These are phyloP conservation scores for Globisporangium irregulare DNA, from an alignment of 352 stramenopile genomes.

Conservation along the genomic window DNA sequence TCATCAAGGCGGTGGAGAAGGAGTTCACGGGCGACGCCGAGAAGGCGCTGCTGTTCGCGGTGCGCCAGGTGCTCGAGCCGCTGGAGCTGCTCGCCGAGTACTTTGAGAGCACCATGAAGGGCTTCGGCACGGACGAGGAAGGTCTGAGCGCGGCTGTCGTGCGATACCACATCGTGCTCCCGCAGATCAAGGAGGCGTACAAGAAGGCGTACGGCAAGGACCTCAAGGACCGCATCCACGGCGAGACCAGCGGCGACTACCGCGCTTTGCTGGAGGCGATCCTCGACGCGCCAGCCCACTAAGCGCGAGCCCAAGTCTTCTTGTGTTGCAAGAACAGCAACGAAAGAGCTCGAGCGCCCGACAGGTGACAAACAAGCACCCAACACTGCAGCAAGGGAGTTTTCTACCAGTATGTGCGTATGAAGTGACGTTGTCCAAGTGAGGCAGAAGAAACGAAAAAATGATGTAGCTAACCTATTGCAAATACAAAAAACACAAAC, in stretches of 20 bases:
- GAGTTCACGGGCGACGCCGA: constrained; percentile 30
- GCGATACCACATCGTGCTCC: constrained; percentile 76
- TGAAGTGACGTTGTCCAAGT: constrained; percentile 1
- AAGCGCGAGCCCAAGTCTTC: not conserved
- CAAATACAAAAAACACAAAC: not conserved
- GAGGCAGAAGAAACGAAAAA: not conserved
- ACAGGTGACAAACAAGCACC: not conserved
- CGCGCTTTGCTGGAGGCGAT: constrained; percentile 64
- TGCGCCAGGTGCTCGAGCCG: constrained; percentile 30
- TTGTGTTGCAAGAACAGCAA: not conserved
- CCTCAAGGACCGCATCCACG: constrained; percentile 77
- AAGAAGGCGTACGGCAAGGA: constrained; percentile 78
- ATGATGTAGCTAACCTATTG: constrained; percentile 3
- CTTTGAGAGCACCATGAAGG: constrained; percentile 41
- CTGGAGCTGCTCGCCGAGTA: constrained; percentile 31
- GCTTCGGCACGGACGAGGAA: constrained; percentile 46
- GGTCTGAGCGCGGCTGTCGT: constrained; percentile 54
- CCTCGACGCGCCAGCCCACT: constrained; percentile 33
- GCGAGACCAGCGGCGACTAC: constrained; percentile 76
- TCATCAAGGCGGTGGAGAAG: constrained; percentile 31
- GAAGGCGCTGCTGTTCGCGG: constrained; percentile 26
- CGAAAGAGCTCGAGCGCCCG: not conserved
- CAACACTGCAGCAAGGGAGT: not conserved
- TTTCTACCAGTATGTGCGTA: constrained; percentile 1
- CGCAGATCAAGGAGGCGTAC: constrained; percentile 72